Base-by-base conservation (phyloP, 1,284 basidiomycete species). In the Sphagnurus paluster region DNA sequence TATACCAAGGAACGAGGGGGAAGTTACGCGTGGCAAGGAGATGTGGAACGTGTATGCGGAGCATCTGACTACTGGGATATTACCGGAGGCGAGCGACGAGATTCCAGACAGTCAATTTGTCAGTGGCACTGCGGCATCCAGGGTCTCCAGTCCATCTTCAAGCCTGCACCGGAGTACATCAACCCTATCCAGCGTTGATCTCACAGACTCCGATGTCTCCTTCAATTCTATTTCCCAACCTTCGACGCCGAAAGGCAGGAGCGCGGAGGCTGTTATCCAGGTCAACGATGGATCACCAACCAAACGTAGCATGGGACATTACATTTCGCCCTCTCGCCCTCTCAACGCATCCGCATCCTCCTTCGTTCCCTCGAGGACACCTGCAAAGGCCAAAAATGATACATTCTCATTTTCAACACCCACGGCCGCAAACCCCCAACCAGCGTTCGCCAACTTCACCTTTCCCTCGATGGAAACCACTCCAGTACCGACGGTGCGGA, bases 341-440 rank as follows among this genome's bases (percentile, higher is more conserved):
- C 64, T 73, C 29, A 74, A 72, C 41, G 70, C 70, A 9, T 61
- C 62, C 13, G 72, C 72, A 11, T 67, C 69, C 16, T 67, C 67
- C n/a, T 74, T 74, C 52, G 60, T 71, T 3, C 71, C 72, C 7
- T 64, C 61, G 42, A 21, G 21, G 11, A 44, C 53, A 49, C 24
- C 42, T 5, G 5, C 23, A 28, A 48, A 55, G 41, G 54, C 44
- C 37, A 59, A 54, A 28, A 48, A 58, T 26, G 58, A 60, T 38
- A 48, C 59, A 4, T 38, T 48, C 37, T 42, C 43, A 10, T 44
- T 53, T 26, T 49, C 58, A 9, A 56, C 59, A 19, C 42, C 61
- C 30, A 48, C 55, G 5, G 43, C 57, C 16, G 40, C 49, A 39
- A 40, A 46, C 10, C 30, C 58, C 9, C 55, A 59, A 11, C 55